Base-by-base conservation (phyloP, 225 moss, liverwort and hornwort species). In the Marchantia polymorpha region DNA sequence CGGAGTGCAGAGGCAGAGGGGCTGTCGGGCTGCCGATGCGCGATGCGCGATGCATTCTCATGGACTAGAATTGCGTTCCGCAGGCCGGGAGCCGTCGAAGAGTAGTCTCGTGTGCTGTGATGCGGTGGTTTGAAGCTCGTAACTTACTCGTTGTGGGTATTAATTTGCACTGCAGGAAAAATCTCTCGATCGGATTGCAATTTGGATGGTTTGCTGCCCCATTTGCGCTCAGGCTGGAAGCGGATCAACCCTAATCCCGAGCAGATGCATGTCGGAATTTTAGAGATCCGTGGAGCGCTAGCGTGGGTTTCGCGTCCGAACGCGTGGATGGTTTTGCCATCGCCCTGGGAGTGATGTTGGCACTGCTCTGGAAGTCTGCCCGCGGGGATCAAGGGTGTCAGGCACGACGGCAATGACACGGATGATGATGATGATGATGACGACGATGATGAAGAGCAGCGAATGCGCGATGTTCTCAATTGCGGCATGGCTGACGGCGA, bases 231-330 rank as follows among this genome's bases (percentile, higher is more conserved):
- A 13, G 60, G 22, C 25, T 70, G n/a, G 80, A 77, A 74, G 64
- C 67, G 26, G 31, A 26, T 78, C n/a, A n/a, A 72, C 67, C 74
- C 73, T 75, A 78, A 69, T 77, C 50, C 49, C 58, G 51, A 81
- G 49, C 67, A 58, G 50, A 68, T 53, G 77, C n/a, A 19, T n/a
- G 47, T 23, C 48, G 73, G 64, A 55, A 52, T 50, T 8, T 1
- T 7, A 63, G 16, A 70, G 70, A 75, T 69, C 63, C 61, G 26
- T 25, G n/a, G 25, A 77, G 64, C 47, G 76, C 26, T 39, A 23
- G n/a, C n/a, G 29, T 71, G 61, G 50, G 46, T 76, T 63, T 29
- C 10, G 17, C 11, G 12, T 69, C 52, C 46, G 69, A 5, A n/a
- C 7, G 20, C 69, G 68, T 58, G 60, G 31, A 27, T 19, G 58